A percentile compares a stretch with the other conserved stretches of the same genome.
These are phyloP conservation scores for Boletus subparvulus DNA, from an alignment of 768 basidiomycete species.

Conservation along the genomic window DNA sequence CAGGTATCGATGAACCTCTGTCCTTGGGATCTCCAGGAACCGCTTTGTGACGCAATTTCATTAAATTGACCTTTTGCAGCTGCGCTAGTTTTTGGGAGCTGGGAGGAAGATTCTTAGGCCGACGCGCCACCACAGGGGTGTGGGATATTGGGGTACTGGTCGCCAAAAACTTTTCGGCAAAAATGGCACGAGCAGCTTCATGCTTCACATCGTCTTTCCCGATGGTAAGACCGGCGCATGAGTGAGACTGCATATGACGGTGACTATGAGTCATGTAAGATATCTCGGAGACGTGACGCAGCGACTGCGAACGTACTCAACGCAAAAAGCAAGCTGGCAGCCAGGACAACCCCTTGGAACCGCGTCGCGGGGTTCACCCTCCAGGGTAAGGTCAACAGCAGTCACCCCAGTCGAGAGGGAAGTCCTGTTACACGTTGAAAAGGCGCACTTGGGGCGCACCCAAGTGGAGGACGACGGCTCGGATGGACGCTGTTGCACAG, in stretches of 20 bases:
- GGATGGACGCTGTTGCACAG: neutral
- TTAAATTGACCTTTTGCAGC: slow-evolving; percentile 57
- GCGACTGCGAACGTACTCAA: slow-evolving; percentile 43
- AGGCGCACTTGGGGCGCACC: slow-evolving; percentile 49
- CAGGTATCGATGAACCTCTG: slow-evolving; percentile 41
- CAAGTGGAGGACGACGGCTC: slow-evolving; percentile 9
- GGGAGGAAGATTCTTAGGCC: slow-evolving; percentile 37
- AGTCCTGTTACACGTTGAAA: slow-evolving; percentile 52
- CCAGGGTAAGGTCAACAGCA: slow-evolving; percentile 7
- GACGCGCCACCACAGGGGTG: slow-evolving; percentile 29
- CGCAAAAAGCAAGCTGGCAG: slow-evolving; percentile 64
- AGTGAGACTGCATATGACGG: slow-evolving; percentile 62
- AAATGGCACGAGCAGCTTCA: slow-evolving; percentile 49
- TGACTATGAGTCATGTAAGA: slow-evolving; percentile 46
- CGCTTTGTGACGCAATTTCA: slow-evolving; percentile 76
- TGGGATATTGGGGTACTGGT: slow-evolving; percentile 13
- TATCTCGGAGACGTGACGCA: slow-evolving; percentile 1
- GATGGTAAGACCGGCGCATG: slow-evolving; percentile 39
- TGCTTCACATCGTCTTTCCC: slow-evolving; percentile 35
- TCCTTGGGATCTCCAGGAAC: slow-evolving; percentile 61
- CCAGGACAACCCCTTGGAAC: slow-evolving; percentile 43
- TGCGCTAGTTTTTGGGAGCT: slow-evolving; percentile 57
- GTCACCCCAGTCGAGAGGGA: slow-evolving; percentile 46
- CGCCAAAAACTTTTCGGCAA: slow-evolving; percentile 51
- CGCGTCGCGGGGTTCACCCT: neutral